Evolutionary conservation across 106 monocot species (phyloP), one percentile per base, ranked within the genome.

Genomic region (Dioscorea dumetorum): DNA sequence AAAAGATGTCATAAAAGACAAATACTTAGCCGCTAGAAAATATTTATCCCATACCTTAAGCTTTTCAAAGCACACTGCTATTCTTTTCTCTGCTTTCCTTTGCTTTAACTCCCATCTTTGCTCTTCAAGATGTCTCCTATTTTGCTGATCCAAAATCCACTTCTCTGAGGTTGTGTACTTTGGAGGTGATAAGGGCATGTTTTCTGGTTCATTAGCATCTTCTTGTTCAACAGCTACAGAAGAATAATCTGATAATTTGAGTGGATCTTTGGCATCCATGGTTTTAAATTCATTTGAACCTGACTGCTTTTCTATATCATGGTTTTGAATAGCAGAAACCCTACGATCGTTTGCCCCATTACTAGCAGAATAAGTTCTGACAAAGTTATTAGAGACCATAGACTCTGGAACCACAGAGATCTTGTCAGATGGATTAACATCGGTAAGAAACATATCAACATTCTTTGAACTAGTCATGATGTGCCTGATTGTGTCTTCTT

Each of bases 151-250:
- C 69, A 83, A 58, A 11, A 93, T 87, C 90, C 99, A 99, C 70
- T 90, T 93, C 49, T 99, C 99, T 48, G 74, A 81, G 17, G 87
- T 93, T 18, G 90, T 85, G 61, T 85, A 87, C 67, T 83, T 90
- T 24, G 93, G 93, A 75, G 90, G 83, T 67, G 89, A 83, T 65
- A 71, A 2, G 32, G 72, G 70, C 18, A 76, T 64, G 33, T 83
- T 49, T 57, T 64, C 77, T 17, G 66, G 77, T 16, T 70, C 63
- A 52, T 81, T 72, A 68, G 72, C 87, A 16, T 93, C 87, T 59
- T 83, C 89, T 67, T 74, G 73, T 18, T 83, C 86, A 74, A 21
- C 57, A 66, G 70, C 75, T 72, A 41, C 6, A 3, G 5, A 0
- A 41, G 41, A 8, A 10, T 8, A 41, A 6, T 41, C 41, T 41